Conservation (phyloP, 2,329 filamentous ascomycete species). For the Penicillium rolfsii region DNA sequence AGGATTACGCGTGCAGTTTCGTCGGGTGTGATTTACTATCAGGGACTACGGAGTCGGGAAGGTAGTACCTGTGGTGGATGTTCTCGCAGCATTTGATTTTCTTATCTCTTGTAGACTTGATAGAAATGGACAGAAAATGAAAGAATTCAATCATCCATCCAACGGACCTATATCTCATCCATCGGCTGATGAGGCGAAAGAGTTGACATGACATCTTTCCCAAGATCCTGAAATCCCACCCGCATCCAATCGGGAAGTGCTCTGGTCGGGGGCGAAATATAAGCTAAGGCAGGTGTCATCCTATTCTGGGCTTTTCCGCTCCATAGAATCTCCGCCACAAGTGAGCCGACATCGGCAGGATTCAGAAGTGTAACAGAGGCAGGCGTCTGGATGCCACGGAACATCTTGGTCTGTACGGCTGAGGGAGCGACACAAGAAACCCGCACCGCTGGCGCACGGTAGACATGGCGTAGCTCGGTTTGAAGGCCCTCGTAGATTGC, state of each 20-base stretch:
- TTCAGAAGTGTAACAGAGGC: not conserved
- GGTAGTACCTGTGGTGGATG: not conserved
- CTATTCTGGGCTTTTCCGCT: conserved; percentile 10
- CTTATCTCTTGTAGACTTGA: not conserved
- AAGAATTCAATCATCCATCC: not conserved
- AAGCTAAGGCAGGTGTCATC: conserved; percentile 8
- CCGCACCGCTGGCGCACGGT: conserved; percentile 11
- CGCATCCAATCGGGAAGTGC: conserved; percentile 13
- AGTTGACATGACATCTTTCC: conserved; percentile 10
- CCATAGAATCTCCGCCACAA: conserved; percentile 13
- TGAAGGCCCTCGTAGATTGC: conserved; percentile 13
- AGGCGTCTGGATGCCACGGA: conserved; percentile 6
- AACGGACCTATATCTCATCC: not conserved
- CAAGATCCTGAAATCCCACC: conserved; percentile 10
- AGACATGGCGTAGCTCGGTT: conserved; percentile 11
- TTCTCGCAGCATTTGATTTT: not conserved
- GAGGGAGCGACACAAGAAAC: conserved; percentile 9
- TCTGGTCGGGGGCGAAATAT: conserved; percentile 11
- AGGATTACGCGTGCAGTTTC: conserved; percentile 8
- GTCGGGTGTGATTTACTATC: not conserved
- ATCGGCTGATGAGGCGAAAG: conserved; percentile 12
- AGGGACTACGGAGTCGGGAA: not conserved
- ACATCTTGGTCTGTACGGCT: conserved; percentile 11
- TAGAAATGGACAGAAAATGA: not conserved
- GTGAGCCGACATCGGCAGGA: conserved; percentile 7